Evolutionary conservation across 306 rosid species (phyloP), one percentile per base, ranked within the genome.

Genomic region (Trifolium fragiferum): DNA sequence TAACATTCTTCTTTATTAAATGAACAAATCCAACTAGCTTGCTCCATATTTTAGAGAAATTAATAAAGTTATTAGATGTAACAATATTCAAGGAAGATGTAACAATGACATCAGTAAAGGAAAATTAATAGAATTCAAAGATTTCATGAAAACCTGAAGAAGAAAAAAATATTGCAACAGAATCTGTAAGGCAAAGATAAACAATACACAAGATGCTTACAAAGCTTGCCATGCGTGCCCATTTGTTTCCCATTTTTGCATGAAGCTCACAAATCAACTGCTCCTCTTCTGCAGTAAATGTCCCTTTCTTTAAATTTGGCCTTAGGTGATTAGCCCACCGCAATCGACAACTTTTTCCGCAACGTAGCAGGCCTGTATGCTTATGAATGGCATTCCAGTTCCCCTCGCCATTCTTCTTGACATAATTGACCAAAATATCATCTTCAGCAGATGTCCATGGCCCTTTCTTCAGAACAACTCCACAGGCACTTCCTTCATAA

Each of bases 341-440:
- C 78, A 95, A 79, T 41, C 99, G 89, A 68, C 99, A 95, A 89
- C 99, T 95, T 86, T 95, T 95, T 21, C 99, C 99, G 3, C 99
- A 95, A 13, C 99, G 99, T 40, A 73, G 83, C 63, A 95, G 84
- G 55, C 92, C 98, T 40, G 98, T 86, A 79, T 92, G 85, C 93
- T 87, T 95, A 87, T 95, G 99, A 72, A 95, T 91, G n/a, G 96
- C 93, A 85, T 92, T 95, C 99, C 99, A 95, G 82, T 95, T 95
- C 69, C 99, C 99, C 82, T 95, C 99, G 51, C 99, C 99, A 43
- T 95, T 88, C 81, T 89, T 85, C 70, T 85, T 87, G 74, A 95
- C 99, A 81, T 92, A 95, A n/a, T 92, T 92, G 70, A 86, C 83
- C 89, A 95, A 86, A 74, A 95, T 86, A 38, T 88, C 88, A 80